phyloP scores from a whole-genome alignment of 1,284 basidiomycete genomes.

The Leccinum laetum region DNA sequence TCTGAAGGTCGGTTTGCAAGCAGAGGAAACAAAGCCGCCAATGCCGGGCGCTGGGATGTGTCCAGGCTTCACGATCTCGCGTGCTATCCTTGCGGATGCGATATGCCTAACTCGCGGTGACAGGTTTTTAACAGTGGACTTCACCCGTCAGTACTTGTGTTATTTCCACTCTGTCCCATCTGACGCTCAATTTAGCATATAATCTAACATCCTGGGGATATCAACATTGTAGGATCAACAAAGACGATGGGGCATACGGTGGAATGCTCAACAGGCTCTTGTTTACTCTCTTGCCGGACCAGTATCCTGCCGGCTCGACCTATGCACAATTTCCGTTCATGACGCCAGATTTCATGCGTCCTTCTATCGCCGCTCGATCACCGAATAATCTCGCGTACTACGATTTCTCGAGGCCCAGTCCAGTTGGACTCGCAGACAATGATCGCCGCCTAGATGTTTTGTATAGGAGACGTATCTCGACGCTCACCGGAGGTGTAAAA shows the following conservation, averaged over 20 bases:
- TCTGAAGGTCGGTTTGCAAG: conserved; percentile 65
- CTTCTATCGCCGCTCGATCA: conserved; percentile 15
- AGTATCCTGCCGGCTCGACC: conserved; percentile 59
- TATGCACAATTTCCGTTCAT: conserved; percentile 71
- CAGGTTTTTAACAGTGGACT: conserved; percentile 78
- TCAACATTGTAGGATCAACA: conserved; percentile 64
- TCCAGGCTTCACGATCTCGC: conserved; percentile 86
- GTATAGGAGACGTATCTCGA: conserved; percentile 22
- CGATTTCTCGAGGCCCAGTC: conserved; percentile 21
- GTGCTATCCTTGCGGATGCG: conserved; percentile 84
- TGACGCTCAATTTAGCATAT: conserved; percentile 43
- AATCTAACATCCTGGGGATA: conserved; percentile 81
- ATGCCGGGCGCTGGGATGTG: conserved; percentile 80
- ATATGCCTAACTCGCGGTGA: conserved; percentile 74
- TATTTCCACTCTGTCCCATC: background rate
- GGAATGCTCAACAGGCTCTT: conserved; percentile 74
- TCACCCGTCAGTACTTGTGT: conserved; percentile 51
- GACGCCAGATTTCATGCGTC: conserved; percentile 41
- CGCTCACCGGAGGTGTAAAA: conserved; percentile 17
- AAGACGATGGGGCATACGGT: conserved; percentile 68
- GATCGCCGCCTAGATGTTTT: background rate
- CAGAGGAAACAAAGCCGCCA: conserved; percentile 71
- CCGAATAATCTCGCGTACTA: conserved; percentile 18
- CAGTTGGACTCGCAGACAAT: background rate
- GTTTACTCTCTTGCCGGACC: conserved; percentile 65